Percentiles rank a stretch among this genome's conserved stretches.
phyloP scores from a whole-genome alignment of 306 rosid species.

The cucumber (Cucumis sativus) region DNA sequence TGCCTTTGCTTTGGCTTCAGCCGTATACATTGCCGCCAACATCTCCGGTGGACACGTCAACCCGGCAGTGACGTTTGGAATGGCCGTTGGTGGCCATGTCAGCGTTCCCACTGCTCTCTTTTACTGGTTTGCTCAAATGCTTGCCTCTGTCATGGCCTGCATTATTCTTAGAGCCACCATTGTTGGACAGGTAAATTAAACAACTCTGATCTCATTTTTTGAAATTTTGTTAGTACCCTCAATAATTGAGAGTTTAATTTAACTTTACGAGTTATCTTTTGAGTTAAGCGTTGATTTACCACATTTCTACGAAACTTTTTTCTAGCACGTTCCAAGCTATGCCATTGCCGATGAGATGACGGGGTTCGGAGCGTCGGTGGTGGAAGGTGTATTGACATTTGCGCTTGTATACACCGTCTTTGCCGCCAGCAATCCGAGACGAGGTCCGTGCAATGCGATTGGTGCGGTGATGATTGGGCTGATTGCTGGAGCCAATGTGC shows the following conservation, averaged over 20 bases:
- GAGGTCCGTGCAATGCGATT: constrained; percentile 29
- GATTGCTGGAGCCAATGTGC: constrained; percentile 48
- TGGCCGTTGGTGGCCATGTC: constrained; percentile 71
- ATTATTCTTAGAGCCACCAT: constrained; percentile 46
- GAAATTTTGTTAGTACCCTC: no score
- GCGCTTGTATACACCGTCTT: constrained; percentile 59
- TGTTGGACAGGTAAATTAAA: constrained; percentile 61
- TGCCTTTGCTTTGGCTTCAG: constrained; percentile 43
- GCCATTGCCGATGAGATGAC: constrained; percentile 70
- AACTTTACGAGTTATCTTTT: neutral
- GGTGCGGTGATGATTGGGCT: constrained; percentile 61
- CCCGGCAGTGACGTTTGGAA: constrained; percentile 77
- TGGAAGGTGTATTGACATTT: constrained; percentile 71
- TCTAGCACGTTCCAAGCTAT: constrained; percentile 50
- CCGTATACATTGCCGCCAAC: constrained; percentile 38
- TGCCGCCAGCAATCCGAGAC: constrained; percentile 52
- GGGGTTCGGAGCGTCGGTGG: constrained; percentile 78
- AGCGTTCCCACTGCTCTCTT: constrained; percentile 64
- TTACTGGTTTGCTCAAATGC: constrained; percentile 62
- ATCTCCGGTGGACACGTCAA: constrained; percentile 79
- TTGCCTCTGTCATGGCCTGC: constrained; percentile 73
- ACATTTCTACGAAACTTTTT: neutral
- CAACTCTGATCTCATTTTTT: neutral
- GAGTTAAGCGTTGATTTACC: neutral
- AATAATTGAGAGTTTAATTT: no score